Base-by-base conservation (phyloP, 805 yeast genomes). In the Candida pseudofarinosa region DNA sequence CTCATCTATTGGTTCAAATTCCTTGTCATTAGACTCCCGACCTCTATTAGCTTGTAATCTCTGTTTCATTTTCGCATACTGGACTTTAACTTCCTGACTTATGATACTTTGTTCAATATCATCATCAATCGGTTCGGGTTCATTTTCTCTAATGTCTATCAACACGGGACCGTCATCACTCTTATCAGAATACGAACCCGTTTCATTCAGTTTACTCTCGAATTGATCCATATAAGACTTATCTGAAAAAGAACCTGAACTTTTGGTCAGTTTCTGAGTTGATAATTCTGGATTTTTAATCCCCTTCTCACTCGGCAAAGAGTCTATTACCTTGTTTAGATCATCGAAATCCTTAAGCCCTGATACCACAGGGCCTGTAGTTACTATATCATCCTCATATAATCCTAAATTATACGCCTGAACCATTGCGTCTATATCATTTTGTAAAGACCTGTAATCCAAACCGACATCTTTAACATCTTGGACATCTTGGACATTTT, bases 1-100 rank as follows among this genome's bases (percentile, higher is more conserved):
- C 42, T 78, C 83, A 50, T 85, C 88, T 4, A 85, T 64, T 0
- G 88, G 88, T 53, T 85, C 95, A 15, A 79, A 52, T 43, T 80
- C 90, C 1, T 77, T 77, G 34, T 62, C 63, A 6, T 26, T 8
- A n/a, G 12, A 12, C n/a, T 26, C n/a, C 2, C 12, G 12, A 14
- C 17, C 26, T n/a, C 26, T 26, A 4, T n/a, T n/a, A 35, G 56
- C 54, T 28, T 77, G 60, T 49, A 86, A 67, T 45, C 69, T 71
- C 40, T 77, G 76, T 38, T 85, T 69, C 46, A 84, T 54, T 35
- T 70, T 65, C 20, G 80, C 76, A 53, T 86, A 86, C 35, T 81
- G 81, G 13, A 66, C 56, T 1, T 74, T 71, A 1, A 85, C 67
- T 38, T 78, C 76, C 35, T 76, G 73, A 23, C 64, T 58, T 19